Percentiles rank a stretch among this genome's conserved stretches.
Evolutionary conservation across 2,329 filamentous ascomycete genomes (phyloP).

Genomic region (Fusarium sororula): DNA sequence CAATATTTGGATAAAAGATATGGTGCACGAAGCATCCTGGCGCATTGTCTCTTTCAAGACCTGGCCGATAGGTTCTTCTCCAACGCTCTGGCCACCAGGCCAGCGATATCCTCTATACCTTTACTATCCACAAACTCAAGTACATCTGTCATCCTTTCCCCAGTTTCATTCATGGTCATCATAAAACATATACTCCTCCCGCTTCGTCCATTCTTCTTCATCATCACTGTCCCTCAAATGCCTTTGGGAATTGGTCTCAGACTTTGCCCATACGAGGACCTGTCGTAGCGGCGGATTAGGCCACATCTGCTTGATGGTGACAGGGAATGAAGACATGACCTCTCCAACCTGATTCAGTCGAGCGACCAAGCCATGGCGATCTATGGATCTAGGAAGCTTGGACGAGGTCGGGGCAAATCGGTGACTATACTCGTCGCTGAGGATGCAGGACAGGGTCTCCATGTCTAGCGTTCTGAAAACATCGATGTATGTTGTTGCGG

Average conservation of each 20-base stretch:
- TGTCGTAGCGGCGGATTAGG: not conserved
- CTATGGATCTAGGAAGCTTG: not conserved
- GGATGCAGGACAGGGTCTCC: not conserved
- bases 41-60: not conserved
- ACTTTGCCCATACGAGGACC: not conserved
- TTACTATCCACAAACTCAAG: not conserved
- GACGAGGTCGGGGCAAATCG: not conserved
- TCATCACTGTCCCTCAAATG: not conserved
- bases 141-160: not conserved
- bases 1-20: not conserved
- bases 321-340: not conserved
- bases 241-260: not conserved
- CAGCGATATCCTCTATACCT: not conserved
- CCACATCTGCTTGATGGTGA: not conserved
- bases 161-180: not conserved
- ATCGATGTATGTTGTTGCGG: not conserved
- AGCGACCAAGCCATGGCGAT: not conserved
- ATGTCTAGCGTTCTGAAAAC: not conserved
- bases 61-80: not conserved
- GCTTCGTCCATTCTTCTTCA: not conserved
- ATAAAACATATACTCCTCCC: not conserved
- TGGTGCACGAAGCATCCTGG: not conserved
- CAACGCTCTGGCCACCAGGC: not conserved
- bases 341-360: not conserved
- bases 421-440: not conserved